A percentile compares a stretch with the other conserved stretches of the same genome.
These are phyloP conservation scores for Hypoxylon rickii DNA, from an alignment of 495 filamentous ascomycete species.

Conservation along the genomic window DNA sequence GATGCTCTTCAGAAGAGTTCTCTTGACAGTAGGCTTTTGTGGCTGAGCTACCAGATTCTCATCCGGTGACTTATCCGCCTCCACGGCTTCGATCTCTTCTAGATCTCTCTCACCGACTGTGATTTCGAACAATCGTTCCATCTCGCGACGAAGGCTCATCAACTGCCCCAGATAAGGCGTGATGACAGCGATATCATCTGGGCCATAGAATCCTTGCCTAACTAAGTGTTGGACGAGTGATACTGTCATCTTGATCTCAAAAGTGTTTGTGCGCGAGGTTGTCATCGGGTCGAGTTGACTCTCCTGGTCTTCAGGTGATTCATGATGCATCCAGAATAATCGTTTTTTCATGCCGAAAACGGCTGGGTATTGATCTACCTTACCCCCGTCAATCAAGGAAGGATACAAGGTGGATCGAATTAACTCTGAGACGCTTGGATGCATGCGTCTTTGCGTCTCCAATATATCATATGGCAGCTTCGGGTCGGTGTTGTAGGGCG, in stretches of 20 bases:
- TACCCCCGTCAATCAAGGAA: constrained; percentile 59
- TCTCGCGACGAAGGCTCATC: constrained; percentile 56
- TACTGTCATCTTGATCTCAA: constrained; percentile 68
- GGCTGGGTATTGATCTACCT: constrained; percentile 58
- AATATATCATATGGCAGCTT: constrained; percentile 61
- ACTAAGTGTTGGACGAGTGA: constrained; percentile 73
- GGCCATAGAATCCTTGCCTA: constrained; percentile 66
- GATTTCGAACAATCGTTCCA: constrained; percentile 62
- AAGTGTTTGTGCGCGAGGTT: constrained; percentile 68
- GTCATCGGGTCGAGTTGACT: constrained; percentile 45
- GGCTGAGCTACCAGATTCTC: constrained; percentile 30
- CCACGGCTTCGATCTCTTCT: constrained; percentile 60
- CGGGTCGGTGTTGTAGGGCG: constrained; percentile 36
- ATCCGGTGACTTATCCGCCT: constrained; percentile 36
- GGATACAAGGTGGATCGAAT: constrained; percentile 70
- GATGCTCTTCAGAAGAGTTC: constrained; percentile 62
- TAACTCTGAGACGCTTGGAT: constrained; percentile 67
- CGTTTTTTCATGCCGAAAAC: constrained; percentile 67
- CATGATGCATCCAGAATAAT: constrained; percentile 78
- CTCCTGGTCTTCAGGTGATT: constrained; percentile 56
- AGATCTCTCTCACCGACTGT: constrained; percentile 69
- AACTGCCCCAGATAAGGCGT: constrained; percentile 80
- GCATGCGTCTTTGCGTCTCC: constrained; percentile 76
- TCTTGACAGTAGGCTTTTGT: constrained; percentile 42
- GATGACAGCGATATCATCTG: constrained; percentile 74